Base-by-base conservation (phyloP, 352 stramenopile species). In the Globisporangium alternatum region DNA sequence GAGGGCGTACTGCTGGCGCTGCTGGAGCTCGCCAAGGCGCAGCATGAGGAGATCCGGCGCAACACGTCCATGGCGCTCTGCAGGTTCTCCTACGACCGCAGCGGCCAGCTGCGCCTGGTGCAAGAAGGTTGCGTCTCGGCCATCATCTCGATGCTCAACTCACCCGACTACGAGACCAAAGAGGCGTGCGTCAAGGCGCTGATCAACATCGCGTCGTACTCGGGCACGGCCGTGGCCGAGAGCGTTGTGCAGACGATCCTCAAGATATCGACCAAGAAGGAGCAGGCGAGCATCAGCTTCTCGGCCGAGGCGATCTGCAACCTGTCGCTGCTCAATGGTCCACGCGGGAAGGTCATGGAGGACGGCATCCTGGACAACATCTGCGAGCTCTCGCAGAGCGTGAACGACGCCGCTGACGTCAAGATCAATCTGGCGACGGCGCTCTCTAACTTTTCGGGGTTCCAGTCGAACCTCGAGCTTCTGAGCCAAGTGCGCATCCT, bases 71-170 rank as follows among this genome's bases (percentile, higher is more conserved):
- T 91, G 76, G 78, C 83, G 41, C 67, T 94, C 6, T 94, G 86
- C 45, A 82, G 86, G n/a, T 86, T 94, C 47, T 93, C 86, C 6
- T 93, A 94, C 62, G 83, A 91, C 25, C 81, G 80, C 30, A 71
- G 64, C 13, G 83, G 83, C 0, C 86, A 94, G 45, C 68, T 89
- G 2, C 80, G 80, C 31, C 76, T 94, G 8, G 81, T 94, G 0
- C 86, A 94, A 39, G 86, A 94, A 74, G 86, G 86, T 4, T 93
- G 83, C 25, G 84, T 91, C 17, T 91, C 86, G 3, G 86, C 86
- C 25, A 90, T 94, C 60, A 73, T 94, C 17, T 92, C 83, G 15
- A 93, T 94, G 86, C 74, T 94, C 30, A 94, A 94, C 66, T 79
- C 85, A 10, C 71, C 86, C 0, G 86, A 94, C 48, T 67, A 76